phyloP scores from a whole-genome alignment of 495 filamentous ascomycete genomes.

The Pseudomonodictys pantanalensis region DNA sequence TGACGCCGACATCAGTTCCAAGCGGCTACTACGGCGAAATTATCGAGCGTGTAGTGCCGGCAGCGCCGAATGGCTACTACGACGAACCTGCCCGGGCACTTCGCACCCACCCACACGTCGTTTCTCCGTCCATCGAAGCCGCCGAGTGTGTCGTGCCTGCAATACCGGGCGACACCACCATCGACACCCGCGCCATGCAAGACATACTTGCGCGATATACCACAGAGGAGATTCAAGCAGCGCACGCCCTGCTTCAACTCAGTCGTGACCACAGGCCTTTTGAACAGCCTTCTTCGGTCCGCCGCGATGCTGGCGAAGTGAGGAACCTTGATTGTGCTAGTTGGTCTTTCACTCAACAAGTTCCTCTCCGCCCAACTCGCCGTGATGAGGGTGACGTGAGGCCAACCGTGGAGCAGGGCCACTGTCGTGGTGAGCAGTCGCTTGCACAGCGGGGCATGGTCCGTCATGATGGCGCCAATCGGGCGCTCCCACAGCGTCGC shows the following conservation, averaged over 20 bases:
- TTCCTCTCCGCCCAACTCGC: no score
- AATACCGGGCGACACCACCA: neutral
- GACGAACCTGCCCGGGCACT: slow-evolving; percentile 18
- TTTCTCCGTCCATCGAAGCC: neutral
- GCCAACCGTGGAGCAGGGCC: no score
- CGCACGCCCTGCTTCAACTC: slow-evolving; percentile 20
- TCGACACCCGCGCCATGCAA: neutral
- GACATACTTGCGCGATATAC: neutral
- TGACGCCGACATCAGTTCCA: slow-evolving; percentile 12
- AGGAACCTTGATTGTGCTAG: no score
- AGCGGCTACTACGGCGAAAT: slow-evolving; percentile 6
- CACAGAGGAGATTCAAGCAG: slow-evolving; percentile 23
- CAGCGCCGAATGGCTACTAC: slow-evolving; percentile 4
- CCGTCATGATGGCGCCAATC: neutral
- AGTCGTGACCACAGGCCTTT: slow-evolving; percentile 1
- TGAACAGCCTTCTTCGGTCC: no score
- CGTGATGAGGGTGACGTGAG: no score
- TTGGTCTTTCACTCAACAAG: no score
- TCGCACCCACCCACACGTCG: slow-evolving; percentile 18
- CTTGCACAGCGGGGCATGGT: no score
- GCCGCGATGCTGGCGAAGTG: no score
- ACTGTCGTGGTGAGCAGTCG: no score
- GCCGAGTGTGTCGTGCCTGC: neutral
- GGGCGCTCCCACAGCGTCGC: no score
- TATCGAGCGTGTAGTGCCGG: no score